Evolutionary conservation across 441 rosid genomes (phyloP).

Genomic region (Euphorbia celastroides): DNA sequence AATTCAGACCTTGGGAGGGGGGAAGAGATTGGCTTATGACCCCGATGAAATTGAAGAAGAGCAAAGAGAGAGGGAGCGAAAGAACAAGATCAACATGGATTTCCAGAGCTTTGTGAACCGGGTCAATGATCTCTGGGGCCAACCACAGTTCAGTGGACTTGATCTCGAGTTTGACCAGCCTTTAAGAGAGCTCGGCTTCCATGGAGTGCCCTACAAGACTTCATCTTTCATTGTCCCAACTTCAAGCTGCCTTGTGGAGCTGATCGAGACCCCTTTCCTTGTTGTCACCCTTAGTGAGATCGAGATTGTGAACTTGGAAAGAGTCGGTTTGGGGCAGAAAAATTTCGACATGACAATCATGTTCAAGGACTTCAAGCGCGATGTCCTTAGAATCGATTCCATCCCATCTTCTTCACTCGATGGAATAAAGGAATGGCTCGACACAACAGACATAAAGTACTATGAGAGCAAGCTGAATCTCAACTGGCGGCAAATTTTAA

Average conservation of each 20-base stretch:
- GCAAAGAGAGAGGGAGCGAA: conserved; percentile 76
- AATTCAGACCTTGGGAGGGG: conserved; percentile 79
- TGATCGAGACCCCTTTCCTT: conserved; percentile 69
- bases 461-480: conserved; percentile 90
- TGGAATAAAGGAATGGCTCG: conserved; percentile 90
- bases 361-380: conserved; percentile 83
- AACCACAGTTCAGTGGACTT: conserved; percentile 55
- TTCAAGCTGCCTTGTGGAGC: conserved; percentile 85
- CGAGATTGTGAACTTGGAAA: conserved; percentile 88
- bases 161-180: conserved; percentile 97
- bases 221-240: conserved; percentile 79
- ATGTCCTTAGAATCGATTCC: conserved; percentile 81
- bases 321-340: conserved; percentile 90
- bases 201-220: conserved; percentile 75
- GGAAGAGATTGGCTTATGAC: conserved; percentile 84
- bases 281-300: conserved; percentile 82
- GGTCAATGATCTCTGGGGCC: conserved; percentile 82
- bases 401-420: conserved; percentile 75
- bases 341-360: conserved; percentile 86
- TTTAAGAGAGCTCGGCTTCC: conserved; percentile 82
- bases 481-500: conserved; percentile 87
- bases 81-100: conserved; percentile 80
- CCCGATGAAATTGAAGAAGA: conserved; percentile 96
- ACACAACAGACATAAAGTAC: conserved; percentile 78
- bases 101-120: conserved; percentile 75